These are phyloP conservation scores for Vanilla planifolia DNA, from an alignment of 106 monocot genomes.

Conservation along the genomic window DNA sequence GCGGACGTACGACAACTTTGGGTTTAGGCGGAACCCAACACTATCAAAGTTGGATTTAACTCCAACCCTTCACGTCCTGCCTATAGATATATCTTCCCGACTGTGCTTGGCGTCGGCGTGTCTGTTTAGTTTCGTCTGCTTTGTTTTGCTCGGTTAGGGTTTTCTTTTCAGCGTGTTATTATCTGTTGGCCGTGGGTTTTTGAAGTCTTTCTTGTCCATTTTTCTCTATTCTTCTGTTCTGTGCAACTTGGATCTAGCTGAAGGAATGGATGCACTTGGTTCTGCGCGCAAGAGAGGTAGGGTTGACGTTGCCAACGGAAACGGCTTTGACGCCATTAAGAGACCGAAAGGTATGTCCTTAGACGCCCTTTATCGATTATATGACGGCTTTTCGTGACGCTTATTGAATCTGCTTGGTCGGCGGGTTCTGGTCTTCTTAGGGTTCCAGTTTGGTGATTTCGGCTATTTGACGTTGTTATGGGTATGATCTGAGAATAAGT, in stretches of 20 bases:
- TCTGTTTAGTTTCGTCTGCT: no score
- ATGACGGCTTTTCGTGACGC: no score
- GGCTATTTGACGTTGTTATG: not conserved
- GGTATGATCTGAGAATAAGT: not conserved
- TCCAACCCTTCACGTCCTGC: no score
- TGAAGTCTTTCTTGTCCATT: not conserved
- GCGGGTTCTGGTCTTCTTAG: not conserved
- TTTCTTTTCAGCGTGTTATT: no score
- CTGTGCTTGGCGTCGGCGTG: no score
- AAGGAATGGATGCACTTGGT: slow-evolving; percentile 2
- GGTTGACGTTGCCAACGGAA: slow-evolving; percentile 14
- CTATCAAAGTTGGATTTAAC: no score
- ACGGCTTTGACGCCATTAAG: slow-evolving; percentile 12
- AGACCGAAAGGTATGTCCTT: slow-evolving; percentile 15
- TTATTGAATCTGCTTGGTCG: not conserved
- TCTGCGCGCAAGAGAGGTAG: slow-evolving; percentile 20
- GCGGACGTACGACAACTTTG: no score
- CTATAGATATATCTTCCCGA: no score
- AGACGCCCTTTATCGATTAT: no score
- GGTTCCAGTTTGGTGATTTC: not conserved
- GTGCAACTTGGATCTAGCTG: not conserved
- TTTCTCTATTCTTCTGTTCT: not conserved
- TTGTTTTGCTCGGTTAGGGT: no score
- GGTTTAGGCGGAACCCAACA: no score
- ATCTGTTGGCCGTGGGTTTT: no score